phyloP scores from a whole-genome alignment of 768 basidiomycete genomes.

The Xerocomellus intermedius region DNA sequence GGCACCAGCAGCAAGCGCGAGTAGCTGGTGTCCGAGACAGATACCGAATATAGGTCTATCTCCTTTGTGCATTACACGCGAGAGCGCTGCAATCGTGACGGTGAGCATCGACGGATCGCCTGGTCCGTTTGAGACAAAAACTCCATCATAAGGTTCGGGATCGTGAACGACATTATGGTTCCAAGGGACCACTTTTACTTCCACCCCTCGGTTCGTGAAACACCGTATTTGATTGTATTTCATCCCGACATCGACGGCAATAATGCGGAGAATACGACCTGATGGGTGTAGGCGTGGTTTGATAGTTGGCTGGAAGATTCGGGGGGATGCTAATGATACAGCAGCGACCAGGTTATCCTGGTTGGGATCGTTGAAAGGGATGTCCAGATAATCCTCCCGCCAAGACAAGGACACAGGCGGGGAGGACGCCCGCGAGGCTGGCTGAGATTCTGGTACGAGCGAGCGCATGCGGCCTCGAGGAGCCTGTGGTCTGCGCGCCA shows the following conservation, averaged over 20 bases:
- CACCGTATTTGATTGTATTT: conserved; percentile 99
- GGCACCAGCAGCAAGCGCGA: conserved; percentile 93
- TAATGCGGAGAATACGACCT: conserved; percentile 75
- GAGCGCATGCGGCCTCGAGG: conserved; percentile 38
- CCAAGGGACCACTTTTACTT: conserved; percentile 98
- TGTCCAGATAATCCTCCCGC: conserved; percentile 79
- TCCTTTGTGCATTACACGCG: conserved; percentile 63
- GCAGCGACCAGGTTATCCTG: conserved; percentile 84
- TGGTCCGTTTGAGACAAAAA: conserved; percentile 97
- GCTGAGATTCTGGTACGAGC: conserved; percentile 36
- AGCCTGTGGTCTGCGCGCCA: conserved; percentile 57
- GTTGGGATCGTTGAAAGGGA: conserved; percentile 89
- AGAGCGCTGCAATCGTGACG: conserved; percentile 66
- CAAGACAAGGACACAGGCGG: conserved; percentile 59
- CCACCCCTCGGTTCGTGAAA: conserved; percentile 87
- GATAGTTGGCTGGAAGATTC: conserved; percentile 61
- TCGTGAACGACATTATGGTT: conserved; percentile 88
- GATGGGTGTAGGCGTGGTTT: conserved; percentile 68
- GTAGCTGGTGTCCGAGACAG: conserved; percentile 95
- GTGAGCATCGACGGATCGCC: conserved; percentile 90
- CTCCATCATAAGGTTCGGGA: conserved; percentile 80
- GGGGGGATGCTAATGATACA: conserved; percentile 73
- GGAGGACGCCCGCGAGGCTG: conserved; percentile 49
- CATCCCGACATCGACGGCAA: conserved; percentile 98
- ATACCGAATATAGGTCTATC: conserved; percentile 95